Evolutionary conservation across 2,329 filamentous ascomycete genomes (phyloP).

Genomic region (Claviceps purpurea): DNA sequence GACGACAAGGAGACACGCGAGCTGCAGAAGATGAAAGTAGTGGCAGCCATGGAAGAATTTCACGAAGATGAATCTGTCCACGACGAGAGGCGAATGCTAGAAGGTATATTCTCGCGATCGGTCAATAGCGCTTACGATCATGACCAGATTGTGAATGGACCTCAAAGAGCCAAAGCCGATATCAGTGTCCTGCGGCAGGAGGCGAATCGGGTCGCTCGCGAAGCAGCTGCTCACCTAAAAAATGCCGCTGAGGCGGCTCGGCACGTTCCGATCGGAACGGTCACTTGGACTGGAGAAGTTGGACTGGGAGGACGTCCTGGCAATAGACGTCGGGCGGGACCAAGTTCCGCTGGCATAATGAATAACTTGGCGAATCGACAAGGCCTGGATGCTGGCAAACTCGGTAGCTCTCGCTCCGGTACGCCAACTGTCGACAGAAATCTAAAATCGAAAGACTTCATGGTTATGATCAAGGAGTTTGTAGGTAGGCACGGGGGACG

Average conservation of each 20-base stretch:
- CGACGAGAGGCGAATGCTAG: slow-evolving; percentile 67
- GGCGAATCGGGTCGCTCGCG: slow-evolving; percentile 63
- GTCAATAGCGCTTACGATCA: slow-evolving; percentile 90
- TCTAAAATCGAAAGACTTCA: slow-evolving; percentile 47
- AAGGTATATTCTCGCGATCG: slow-evolving; percentile 75
- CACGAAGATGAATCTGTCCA: slow-evolving; percentile 36
- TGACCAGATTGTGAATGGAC: slow-evolving; percentile 75
- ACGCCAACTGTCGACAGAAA: slow-evolving; percentile 27
- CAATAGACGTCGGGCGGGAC: slow-evolving; percentile 36
- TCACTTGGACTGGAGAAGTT: slow-evolving; percentile 85
- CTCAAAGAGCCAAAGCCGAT: slow-evolving; percentile 58
- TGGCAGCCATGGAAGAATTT: slow-evolving; percentile 53
- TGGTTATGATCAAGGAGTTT: slow-evolving; percentile 63
- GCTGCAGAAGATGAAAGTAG: slow-evolving; percentile 41
- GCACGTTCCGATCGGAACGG: slow-evolving; percentile 63
- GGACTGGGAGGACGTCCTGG: slow-evolving; percentile 64
- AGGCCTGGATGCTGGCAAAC: slow-evolving; percentile 29
- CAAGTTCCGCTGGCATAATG: slow-evolving; percentile 41
- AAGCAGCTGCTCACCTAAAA: slow-evolving; percentile 64
- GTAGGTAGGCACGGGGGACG: slow-evolving; percentile 64
- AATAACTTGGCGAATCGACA: slow-evolving; percentile 45
- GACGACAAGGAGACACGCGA: slow-evolving; percentile 24
- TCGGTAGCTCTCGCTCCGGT: slow-evolving; percentile 31
- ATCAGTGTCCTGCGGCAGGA: slow-evolving; percentile 67
- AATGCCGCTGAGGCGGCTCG: slow-evolving; percentile 60